Base-by-base conservation (phyloP, 73 alveolate genomes). In the Halteria grandinella region DNA sequence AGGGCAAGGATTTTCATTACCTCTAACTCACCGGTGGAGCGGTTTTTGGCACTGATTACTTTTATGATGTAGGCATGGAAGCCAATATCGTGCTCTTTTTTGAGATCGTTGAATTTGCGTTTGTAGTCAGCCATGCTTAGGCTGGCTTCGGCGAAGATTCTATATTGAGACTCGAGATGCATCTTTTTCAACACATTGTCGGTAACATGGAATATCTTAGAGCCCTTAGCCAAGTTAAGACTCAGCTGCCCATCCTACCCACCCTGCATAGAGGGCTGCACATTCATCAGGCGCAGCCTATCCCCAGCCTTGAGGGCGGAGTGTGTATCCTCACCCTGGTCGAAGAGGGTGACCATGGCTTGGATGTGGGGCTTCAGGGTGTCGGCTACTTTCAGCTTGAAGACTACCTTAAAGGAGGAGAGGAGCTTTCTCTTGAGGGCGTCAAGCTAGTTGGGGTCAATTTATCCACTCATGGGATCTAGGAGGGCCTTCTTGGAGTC, bases 201-300 rank as follows among this genome's bases (percentile, higher is more conserved):
- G 47, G 80, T 44, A 24, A 12, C 43, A 24, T 66, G 63, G 36
- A 44, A 44, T n/a, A 66, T 6, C 36, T 66, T 66, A 10, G 80
- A 66, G n/a, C 24, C 4, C 25, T 66, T 66, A 23, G 45, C 25
- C 47, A 66, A 23, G 31, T 66, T 66, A 3, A 66, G 34, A 66
- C 18, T 66, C 6, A 66, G 24, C 18, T 45, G 25, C 7, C 31
- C 7, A 14, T 41, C 17, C 1, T 66, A 50, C 3, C 14, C 43
- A 1, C 3, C 12, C 50, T 3, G 4, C 32, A 25, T 44, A 6
- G 80, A 15, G 20, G 80, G 80, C 6, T n/a, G 4, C 3, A 25
- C 10, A 25, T 66, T 66, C 1, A 57, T 36, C 1, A 66, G 50
- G 23, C 66, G 43, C n/a, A 66, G 41, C 24, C 80, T 66, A 66